Conservation (phyloP, 495 filamentous ascomycete species). For the Neurospora sp. region DNA sequence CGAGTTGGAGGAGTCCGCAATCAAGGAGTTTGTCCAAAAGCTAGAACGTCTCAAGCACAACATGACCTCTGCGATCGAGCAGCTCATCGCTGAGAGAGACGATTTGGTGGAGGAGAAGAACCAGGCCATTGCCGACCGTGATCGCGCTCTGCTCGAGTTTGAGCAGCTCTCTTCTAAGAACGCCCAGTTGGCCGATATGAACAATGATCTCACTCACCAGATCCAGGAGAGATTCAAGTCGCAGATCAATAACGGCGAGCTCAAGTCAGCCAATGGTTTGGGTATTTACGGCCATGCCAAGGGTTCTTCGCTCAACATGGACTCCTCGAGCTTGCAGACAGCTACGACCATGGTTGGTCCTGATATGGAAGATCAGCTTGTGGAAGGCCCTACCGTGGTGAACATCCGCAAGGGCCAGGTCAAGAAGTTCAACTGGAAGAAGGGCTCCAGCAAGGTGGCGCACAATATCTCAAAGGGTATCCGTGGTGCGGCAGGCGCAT, state of each 20-base stretch:
- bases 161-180: conserved; percentile 92
- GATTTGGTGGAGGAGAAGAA: conserved; percentile 72
- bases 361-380: conserved; percentile 56
- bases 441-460: conserved; percentile 81
- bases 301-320: conserved; percentile 52
- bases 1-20: conserved; percentile 71
- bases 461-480: conserved; percentile 91
- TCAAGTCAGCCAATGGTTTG: conserved; percentile 60
- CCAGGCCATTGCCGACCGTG: conserved; percentile 67
- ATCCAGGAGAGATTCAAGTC: conserved; percentile 89
- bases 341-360: conserved; percentile 45
- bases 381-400: conserved; percentile 78
- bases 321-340: conserved; percentile 25
- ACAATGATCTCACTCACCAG: conserved; percentile 87
- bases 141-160: conserved; percentile 88
- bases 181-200: conserved; percentile 82
- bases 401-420: conserved; percentile 85
- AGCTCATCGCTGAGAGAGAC: conserved; percentile 72
- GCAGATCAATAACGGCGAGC: conserved; percentile 47
- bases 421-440: conserved; percentile 98
- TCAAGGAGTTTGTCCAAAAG: conserved; percentile 81
- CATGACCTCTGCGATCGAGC: conserved; percentile 68
- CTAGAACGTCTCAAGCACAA: conserved; percentile 77
- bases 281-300: conserved; percentile 75
- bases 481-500: conserved; percentile 62